phyloP scores from a whole-genome alignment of 371 early-diverging fungal genomes.

The Chytridiales sp. region DNA sequence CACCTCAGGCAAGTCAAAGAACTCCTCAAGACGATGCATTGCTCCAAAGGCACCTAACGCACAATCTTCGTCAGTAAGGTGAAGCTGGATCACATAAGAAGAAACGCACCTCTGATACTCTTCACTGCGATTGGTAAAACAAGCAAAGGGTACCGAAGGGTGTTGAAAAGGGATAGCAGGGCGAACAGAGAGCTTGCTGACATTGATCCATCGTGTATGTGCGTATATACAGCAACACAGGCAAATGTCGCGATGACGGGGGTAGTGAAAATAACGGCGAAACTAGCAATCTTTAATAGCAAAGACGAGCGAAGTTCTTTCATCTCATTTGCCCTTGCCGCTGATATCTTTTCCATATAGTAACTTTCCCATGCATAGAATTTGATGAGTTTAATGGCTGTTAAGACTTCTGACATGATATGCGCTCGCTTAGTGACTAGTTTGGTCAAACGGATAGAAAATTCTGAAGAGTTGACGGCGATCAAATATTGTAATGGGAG shows the following conservation, averaged over 20 bases:
- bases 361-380: constrained; percentile 71
- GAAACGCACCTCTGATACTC: constrained; percentile 46
- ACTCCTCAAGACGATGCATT: constrained; percentile 58
- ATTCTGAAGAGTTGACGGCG: constrained; percentile 47
- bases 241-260: constrained; percentile 56
- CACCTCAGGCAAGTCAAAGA: constrained; percentile 57
- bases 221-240: constrained; percentile 42
- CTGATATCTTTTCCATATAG: constrained; percentile 37
- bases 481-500: constrained; percentile 65
- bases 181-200: constrained; percentile 47
- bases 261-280: constrained; percentile 61
- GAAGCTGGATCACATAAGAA: not conserved
- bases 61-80: not conserved
- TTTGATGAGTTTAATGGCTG: constrained; percentile 74
- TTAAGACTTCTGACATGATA: constrained; percentile 68
- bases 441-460: constrained; percentile 40
- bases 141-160: constrained; percentile 64
- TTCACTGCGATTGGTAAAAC: constrained; percentile 68
- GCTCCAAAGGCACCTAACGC: constrained; percentile 35
- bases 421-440: constrained; percentile 63
- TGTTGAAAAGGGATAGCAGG: constrained; percentile 64
- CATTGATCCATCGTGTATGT: not conserved
- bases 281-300: constrained; percentile 53
- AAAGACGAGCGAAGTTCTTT: constrained; percentile 46
- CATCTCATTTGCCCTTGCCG: constrained; percentile 55